Evolutionary conservation across 371 early-diverging fungal species (phyloP), one percentile per base, ranked within the genome.

Genomic region (Mortierella sp.): DNA sequence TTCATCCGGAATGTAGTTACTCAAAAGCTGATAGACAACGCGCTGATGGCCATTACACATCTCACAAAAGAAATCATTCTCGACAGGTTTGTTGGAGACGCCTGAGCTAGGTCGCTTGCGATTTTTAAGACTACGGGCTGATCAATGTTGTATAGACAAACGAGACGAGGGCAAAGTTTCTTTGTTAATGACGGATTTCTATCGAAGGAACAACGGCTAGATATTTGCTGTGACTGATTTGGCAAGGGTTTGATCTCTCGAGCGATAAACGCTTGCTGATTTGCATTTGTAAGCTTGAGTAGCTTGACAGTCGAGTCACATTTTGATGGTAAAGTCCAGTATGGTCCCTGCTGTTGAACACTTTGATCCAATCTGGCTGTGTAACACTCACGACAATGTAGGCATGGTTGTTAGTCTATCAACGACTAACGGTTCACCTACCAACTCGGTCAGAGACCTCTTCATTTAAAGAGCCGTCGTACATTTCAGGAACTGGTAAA

Each of bases 1-100:
- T 28, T 81, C 83, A n/a, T 75, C 83, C 22, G 83, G 83, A 12
- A 81, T 75, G 30, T 76, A 81, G 61, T 72, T 76, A 68, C 83
- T 76, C 18, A 81, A 43, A 3, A 81, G 60, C n/a, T 81, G 83
- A 55, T 81, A 81, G 2, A 76, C 73, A 24, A 81, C 73, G 11
- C 83, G 66, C 35, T 81, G 83, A 32, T 81, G 73, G 0, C 73
- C 64, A 43, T 69, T 75, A 45, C 83, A 81, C 39, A 64, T 76
- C 6, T 76, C 77, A 32, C 83, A 81, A 58, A 81, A 81, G n/a
- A 81, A 20, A 11, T 70, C 70, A 26, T 68, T 65, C 52, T 66
- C 45, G 5, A 69, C 6, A 12, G 26, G 0, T 2, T 43, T 59
- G 5, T 47, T 6, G 16, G 40, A n/a, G 2, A 4, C 26, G 1